Evolutionary conservation across 1,139 yeast species (phyloP).

Genomic region (Torulaspora globosa): DNA sequence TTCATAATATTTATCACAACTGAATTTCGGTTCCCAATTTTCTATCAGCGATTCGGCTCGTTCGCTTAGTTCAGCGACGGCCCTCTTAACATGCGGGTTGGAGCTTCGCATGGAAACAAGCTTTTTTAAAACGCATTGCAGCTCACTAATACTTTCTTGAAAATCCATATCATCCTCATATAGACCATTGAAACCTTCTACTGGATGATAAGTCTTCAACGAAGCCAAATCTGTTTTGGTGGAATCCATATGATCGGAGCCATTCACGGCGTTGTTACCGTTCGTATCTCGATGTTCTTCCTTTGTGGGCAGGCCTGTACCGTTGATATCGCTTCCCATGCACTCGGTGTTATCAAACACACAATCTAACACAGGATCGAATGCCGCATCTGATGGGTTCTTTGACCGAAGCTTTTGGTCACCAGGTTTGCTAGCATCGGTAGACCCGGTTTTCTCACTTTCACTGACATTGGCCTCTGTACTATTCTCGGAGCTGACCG

Average conservation of each 20-base stretch:
- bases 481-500: neutral
- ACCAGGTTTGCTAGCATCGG: neutral
- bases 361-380: constrained; percentile 10
- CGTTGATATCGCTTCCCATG: neutral
- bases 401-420: neutral
- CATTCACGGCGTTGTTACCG: neutral
- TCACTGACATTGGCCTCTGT: constrained; percentile 1
- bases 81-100: constrained; percentile 12
- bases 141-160: constrained; percentile 19
- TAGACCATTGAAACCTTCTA: constrained; percentile 19
- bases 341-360: neutral
- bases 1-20: constrained; percentile 8
- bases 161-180: constrained; percentile 22
- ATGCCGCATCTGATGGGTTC: constrained; percentile 1
- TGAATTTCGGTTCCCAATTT: constrained; percentile 24
- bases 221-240: constrained; percentile 4
- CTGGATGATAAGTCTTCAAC: constrained; percentile 8
- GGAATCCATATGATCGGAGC: neutral
- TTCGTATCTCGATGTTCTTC: neutral
- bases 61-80: constrained; percentile 17
- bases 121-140: constrained; percentile 18
- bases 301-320: neutral
- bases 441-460: neutral
- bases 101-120: constrained; percentile 15
- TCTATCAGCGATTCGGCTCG: constrained; percentile 20